Conservation (phyloP, 768 basidiomycete species). For the Gyrodon lividus region DNA sequence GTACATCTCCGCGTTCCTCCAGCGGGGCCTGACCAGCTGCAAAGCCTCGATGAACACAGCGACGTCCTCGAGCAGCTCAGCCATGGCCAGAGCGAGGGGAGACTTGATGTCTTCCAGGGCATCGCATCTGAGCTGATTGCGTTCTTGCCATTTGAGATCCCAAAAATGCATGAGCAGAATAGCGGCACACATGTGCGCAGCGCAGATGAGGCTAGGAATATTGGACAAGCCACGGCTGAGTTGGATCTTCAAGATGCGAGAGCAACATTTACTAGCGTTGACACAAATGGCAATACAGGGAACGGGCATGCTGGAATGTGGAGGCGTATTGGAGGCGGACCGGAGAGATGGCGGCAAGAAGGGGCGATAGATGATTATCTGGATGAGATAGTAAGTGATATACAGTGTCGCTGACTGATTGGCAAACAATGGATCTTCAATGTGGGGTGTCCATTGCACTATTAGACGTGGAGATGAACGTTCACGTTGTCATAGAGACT, state of each 20-base stretch:
- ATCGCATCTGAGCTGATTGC: slow-evolving; percentile 25
- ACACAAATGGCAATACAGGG: slow-evolving; percentile 60
- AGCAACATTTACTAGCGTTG: slow-evolving; percentile 59
- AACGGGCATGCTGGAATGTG: slow-evolving; percentile 35
- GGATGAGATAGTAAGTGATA: slow-evolving; percentile 56
- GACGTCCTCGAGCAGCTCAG: slow-evolving; percentile 30
- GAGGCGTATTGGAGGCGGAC: slow-evolving; percentile 20
- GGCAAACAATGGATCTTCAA: slow-evolving; percentile 46
- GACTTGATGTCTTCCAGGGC: slow-evolving; percentile 30
- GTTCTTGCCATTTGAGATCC: slow-evolving; percentile 51
- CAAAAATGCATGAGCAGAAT: slow-evolving; percentile 58
- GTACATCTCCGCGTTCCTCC: slow-evolving; percentile 34
- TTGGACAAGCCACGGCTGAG: slow-evolving; percentile 45
- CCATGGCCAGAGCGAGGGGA: slow-evolving; percentile 27
- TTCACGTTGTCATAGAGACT: neutral
- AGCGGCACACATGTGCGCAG: slow-evolving; percentile 50
- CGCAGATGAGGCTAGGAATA: slow-evolving; percentile 42
- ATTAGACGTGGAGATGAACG: neutral
- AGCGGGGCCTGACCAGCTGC: slow-evolving; percentile 26
- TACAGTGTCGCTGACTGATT: slow-evolving; percentile 59
- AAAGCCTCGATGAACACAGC: slow-evolving; percentile 29
- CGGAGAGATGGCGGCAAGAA: slow-evolving; percentile 50
- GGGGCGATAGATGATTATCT: slow-evolving; percentile 70
- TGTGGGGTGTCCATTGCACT: slow-evolving; percentile 63
- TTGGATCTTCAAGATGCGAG: slow-evolving; percentile 56